These are phyloP conservation scores for Caryopteris hybrid DNA, from an alignment of 305 asterid species.

Conservation along the genomic window DNA sequence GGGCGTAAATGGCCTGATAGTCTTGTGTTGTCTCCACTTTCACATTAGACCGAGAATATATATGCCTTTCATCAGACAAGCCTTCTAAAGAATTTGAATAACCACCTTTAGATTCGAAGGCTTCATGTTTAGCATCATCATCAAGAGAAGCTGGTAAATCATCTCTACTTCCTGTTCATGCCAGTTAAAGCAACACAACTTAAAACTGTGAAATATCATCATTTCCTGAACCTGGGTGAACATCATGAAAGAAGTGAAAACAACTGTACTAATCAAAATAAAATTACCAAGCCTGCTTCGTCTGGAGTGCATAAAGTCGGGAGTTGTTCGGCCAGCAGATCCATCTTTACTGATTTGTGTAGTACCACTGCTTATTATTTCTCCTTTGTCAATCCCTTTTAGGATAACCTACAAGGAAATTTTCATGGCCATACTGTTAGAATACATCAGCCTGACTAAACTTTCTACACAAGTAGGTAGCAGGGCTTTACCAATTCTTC, in stretches of 20 bases:
- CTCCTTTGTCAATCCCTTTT: slow-evolving; percentile 78
- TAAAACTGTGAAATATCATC: neutral
- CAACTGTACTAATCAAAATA: neutral
- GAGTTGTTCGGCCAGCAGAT: slow-evolving; percentile 42
- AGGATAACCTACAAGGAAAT: slow-evolving; percentile 45
- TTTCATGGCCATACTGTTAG: neutral
- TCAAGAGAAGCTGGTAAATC: slow-evolving; percentile 41
- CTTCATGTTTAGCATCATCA: slow-evolving; percentile 49
- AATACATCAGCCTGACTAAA: neutral
- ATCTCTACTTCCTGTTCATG: slow-evolving; percentile 55
- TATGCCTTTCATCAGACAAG: slow-evolving; percentile 29
- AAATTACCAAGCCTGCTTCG: slow-evolving; percentile 49
- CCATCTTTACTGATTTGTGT: slow-evolving; percentile 79
- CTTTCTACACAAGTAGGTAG: neutral
- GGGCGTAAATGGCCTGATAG: slow-evolving; percentile 30
- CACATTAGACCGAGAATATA: slow-evolving; percentile 27
- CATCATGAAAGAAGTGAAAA: neutral
- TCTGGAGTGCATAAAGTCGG: slow-evolving; percentile 58
- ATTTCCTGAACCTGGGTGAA: neutral
- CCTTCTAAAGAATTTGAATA: slow-evolving; percentile 31
- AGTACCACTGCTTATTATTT: slow-evolving; percentile 68
- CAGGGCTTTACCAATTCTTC: slow-evolving; percentile 65
- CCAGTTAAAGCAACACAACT: slow-evolving; percentile 14
- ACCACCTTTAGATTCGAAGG: slow-evolving; percentile 30
- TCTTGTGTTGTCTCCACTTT: slow-evolving; percentile 31